Evolutionary conservation across 306 rosid genomes (phyloP).

Genomic region (Cicer bijugum): DNA sequence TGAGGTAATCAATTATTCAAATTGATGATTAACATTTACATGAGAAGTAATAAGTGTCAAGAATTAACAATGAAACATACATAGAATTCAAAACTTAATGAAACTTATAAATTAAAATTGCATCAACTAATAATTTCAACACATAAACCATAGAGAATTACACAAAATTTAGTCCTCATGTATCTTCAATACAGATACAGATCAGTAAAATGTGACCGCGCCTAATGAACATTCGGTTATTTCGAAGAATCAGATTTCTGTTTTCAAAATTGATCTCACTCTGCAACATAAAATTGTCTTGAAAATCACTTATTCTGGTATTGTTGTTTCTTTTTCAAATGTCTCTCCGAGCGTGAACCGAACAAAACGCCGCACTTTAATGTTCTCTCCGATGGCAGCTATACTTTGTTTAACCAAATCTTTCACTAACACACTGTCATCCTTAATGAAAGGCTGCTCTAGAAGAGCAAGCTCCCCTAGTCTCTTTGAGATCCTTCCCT

Average conservation of each 20-base stretch:
- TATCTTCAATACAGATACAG: slow-evolving; percentile 53
- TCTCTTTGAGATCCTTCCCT: slow-evolving; percentile 94
- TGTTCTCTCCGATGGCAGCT: slow-evolving; percentile 98
- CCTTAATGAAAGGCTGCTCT: slow-evolving; percentile 92
- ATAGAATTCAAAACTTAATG: slow-evolving; percentile 45
- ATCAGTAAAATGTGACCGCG: slow-evolving; percentile 41
- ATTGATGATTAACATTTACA: background rate
- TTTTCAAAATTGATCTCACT: slow-evolving; percentile 47
- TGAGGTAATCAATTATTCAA: too few relatives aligned
- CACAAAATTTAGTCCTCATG: slow-evolving; percentile 53
- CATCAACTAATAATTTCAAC: slow-evolving; percentile 47
- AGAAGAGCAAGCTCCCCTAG: slow-evolving; percentile 91
- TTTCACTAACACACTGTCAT: slow-evolving; percentile 79
- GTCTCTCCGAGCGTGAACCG: slow-evolving; percentile 87
- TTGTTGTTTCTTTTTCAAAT: slow-evolving; percentile 46
- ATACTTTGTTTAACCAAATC: slow-evolving; percentile 95
- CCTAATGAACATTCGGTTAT: slow-evolving; percentile 48
- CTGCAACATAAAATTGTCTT: slow-evolving; percentile 14
- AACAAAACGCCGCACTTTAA: slow-evolving; percentile 83
- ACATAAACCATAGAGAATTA: slow-evolving; percentile 46
- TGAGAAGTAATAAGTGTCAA: slow-evolving; percentile 1
- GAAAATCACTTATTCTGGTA: slow-evolving; percentile 38
- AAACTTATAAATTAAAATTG: slow-evolving; percentile 49
- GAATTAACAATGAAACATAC: slow-evolving; percentile 2
- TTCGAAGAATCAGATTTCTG: slow-evolving; percentile 46